A percentile compares a stretch with the other conserved stretches of the same genome.
phyloP scores from a whole-genome alignment of 352 stramenopile species.

The Phytophthora foliorum region DNA sequence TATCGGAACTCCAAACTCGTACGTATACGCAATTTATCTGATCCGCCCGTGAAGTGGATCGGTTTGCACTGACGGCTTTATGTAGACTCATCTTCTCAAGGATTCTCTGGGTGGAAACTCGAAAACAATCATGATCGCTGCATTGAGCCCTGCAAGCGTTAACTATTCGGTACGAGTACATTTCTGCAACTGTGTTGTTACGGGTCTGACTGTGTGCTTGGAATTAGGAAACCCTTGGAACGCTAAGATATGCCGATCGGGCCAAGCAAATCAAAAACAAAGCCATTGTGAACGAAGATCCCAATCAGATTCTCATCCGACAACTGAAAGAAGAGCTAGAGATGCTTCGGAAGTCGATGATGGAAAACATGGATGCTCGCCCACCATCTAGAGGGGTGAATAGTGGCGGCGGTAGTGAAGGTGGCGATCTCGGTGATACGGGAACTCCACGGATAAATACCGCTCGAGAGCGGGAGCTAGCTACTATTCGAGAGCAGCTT shows the following conservation, averaged over 20 bases:
- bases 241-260: slow-evolving; percentile 91
- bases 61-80: neutral
- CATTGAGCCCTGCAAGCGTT: slow-evolving; percentile 86
- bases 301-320: slow-evolving; percentile 88
- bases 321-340: slow-evolving; percentile 87
- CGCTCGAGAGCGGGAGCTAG: slow-evolving; percentile 65
- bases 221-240: slow-evolving; percentile 90
- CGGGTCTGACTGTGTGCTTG: slow-evolving; percentile 3
- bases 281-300: slow-evolving; percentile 93
- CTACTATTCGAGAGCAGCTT: slow-evolving; percentile 73
- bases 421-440: slow-evolving; percentile 31
- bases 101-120: slow-evolving; percentile 90
- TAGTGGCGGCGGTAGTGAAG: slow-evolving; percentile 10
- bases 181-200: neutral
- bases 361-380: slow-evolving; percentile 66
- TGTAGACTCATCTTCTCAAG: slow-evolving; percentile 85
- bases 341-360: slow-evolving; percentile 70
- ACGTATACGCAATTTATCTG: neutral
- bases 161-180: slow-evolving; percentile 77
- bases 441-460: slow-evolving; percentile 43
- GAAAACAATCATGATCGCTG: slow-evolving; percentile 94
- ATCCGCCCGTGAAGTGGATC: neutral
- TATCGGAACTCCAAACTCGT: slow-evolving; percentile 95
- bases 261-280: slow-evolving; percentile 96
- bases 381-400: slow-evolving; percentile 58